These are phyloP conservation scores for Podaxis sp. DNA, from an alignment of 768 basidiomycete genomes.

Conservation along the genomic window DNA sequence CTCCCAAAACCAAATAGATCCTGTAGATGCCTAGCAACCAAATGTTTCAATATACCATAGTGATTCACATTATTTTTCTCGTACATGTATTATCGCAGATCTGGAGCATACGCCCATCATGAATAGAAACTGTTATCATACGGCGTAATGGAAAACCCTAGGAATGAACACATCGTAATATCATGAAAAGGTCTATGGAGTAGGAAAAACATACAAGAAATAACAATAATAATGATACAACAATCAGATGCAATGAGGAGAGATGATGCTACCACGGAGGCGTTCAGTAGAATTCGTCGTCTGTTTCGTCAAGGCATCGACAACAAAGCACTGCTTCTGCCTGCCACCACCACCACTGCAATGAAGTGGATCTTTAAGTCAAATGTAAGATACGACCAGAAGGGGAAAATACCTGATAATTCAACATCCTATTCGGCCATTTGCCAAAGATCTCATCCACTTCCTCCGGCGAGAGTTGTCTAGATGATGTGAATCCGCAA, in stretches of 20 bases:
- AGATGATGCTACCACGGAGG: neutral
- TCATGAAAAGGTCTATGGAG: neutral
- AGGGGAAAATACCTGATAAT: slow-evolving; percentile 51
- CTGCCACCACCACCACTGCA: slow-evolving; percentile 86
- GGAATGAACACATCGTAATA: neutral
- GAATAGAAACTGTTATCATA: slow-evolving; percentile 1
- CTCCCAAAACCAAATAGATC: slow-evolving; percentile 33
- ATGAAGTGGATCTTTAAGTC: neutral
- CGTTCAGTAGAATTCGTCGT: slow-evolving; percentile 30
- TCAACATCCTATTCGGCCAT: slow-evolving; percentile 66
- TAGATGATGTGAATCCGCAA: neutral
- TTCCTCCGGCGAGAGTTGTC: slow-evolving; percentile 17
- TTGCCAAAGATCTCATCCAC: slow-evolving; percentile 15
- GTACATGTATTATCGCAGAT: neutral
- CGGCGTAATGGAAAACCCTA: neutral
- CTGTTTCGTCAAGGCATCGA: slow-evolving; percentile 56
- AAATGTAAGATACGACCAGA: neutral
- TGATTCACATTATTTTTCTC: neutral
- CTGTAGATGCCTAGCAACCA: slow-evolving; percentile 15
- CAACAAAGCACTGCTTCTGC: slow-evolving; percentile 64
- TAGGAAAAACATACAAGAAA: neutral
- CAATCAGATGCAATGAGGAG: neutral
- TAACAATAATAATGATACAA: slow-evolving; percentile 1
- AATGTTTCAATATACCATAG: slow-evolving; percentile 1
- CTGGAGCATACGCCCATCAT: neutral